Conservation (phyloP, 164 flowering plant genomes). For the Echeveria elegans region DNA sequence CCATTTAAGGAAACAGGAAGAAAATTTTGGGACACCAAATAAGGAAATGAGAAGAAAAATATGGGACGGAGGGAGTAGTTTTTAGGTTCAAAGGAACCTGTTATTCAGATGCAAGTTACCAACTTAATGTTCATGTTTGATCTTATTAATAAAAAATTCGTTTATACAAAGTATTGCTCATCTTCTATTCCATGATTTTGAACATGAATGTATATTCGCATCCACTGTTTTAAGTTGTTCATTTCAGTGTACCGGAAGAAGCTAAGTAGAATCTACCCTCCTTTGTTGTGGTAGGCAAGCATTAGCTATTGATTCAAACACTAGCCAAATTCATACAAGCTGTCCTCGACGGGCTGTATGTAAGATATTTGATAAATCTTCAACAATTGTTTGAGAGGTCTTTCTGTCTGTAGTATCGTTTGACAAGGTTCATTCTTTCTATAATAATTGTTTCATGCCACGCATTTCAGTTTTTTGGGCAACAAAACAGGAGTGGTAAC, state of each 20-base stretch:
- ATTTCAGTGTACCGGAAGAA: background rate
- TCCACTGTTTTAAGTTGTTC: background rate
- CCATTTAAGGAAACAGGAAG: no score
- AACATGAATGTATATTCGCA: no score
- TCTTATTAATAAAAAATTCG: background rate
- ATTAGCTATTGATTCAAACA: background rate
- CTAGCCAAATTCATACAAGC: background rate
- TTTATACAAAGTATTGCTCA: background rate
- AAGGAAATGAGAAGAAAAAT: no score
- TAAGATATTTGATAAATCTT: background rate
- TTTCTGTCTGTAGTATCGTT: background rate
- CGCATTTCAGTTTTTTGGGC: no score
- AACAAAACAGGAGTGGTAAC: no score
- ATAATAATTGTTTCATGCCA: no score
- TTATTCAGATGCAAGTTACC: background rate
- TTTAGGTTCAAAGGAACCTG: background rate
- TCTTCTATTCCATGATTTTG: background rate
- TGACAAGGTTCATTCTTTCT: no score
- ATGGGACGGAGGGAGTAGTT: no score
- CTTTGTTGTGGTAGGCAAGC: background rate
- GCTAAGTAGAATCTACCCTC: background rate
- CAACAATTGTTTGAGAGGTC: background rate
- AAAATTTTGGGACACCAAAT: no score
- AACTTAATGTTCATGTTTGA: background rate
- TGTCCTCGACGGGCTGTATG: background rate